Evolutionary conservation across 2,329 filamentous ascomycete genomes (phyloP), one percentile per base, ranked within the genome.

Genomic region (Fusarium staphyleae): DNA sequence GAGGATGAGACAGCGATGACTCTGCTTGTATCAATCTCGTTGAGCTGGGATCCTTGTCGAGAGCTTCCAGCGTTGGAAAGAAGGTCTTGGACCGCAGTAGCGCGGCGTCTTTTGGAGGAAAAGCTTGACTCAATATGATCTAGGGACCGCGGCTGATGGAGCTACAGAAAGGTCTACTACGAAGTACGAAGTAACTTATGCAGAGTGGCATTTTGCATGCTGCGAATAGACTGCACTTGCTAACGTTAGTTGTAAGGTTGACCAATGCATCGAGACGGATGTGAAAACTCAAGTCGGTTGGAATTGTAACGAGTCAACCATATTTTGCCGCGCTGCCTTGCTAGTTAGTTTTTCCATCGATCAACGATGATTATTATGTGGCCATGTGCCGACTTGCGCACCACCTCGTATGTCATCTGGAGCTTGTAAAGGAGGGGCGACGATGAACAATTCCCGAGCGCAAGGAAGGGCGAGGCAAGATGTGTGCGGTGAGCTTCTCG

Each of bases 31-130:
- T 47, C 35, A 48, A 50, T 39, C 51, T 55, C 34, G 58, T 35
- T 46, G 45, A 46, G 47, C 39, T 48, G 41, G 28, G 41, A 41
- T 52, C 50, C 48, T 52, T 59, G 42, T 58, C 39, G 53, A 55
- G 39, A 54, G 51, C 61, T 67, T 66, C 65, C 46, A 67, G 50
- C 43, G 50, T 61, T 54, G 53, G 45, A 66, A 63, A 65, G 63
- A 68, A 68, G 59, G 56, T 54, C 57, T 44, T 54, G 47, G 52
- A 48, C 48, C 47, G 55, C 53, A 66, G 62, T 67, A 67, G 65
- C 59, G 65, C 42, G 26, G 43, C 33, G 48, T 45, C 45, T 55
- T 39, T 53, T 45, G 41, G 30, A 42, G 44, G 4, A 59, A 43
- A 52, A 48, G 37, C 65, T 65, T 67, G 59, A 48, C 63, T 67